Conservation (phyloP, 1,284 basidiomycete genomes). For the Ceratobasidium sp. region DNA sequence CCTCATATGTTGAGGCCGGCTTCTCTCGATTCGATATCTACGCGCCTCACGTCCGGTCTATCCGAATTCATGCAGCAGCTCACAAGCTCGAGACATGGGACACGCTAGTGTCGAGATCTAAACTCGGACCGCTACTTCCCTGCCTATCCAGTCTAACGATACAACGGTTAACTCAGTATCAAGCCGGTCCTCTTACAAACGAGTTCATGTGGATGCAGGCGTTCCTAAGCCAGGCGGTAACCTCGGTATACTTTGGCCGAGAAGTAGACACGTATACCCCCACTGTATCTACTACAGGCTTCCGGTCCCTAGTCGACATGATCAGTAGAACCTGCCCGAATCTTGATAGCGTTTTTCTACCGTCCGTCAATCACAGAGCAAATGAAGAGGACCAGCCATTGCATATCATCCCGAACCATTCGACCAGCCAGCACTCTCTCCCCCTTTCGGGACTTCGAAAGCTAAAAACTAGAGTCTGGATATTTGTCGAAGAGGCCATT, state of each 20-base stretch:
- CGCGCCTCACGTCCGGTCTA: background rate
- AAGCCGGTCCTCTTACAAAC: background rate
- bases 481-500: background rate
- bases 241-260: background rate
- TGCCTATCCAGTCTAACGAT: background rate
- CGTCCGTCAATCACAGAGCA: background rate
- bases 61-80: background rate
- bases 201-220: background rate
- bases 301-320: background rate
- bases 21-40: slow-evolving; percentile 16
- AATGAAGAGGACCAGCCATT: background rate
- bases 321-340: background rate
- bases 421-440: background rate
- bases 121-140: background rate
- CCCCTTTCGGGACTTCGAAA: background rate
- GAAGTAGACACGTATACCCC: background rate
- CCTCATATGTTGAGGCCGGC: background rate
- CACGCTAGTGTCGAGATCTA: background rate
- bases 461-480: background rate
- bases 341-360: background rate
- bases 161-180: background rate
- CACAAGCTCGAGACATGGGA: background rate
- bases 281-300: background rate
- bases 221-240: background rate
- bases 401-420: background rate